Evolutionary conservation across 768 basidiomycete species (phyloP).

Genomic region (Roridomyces roridus): DNA sequence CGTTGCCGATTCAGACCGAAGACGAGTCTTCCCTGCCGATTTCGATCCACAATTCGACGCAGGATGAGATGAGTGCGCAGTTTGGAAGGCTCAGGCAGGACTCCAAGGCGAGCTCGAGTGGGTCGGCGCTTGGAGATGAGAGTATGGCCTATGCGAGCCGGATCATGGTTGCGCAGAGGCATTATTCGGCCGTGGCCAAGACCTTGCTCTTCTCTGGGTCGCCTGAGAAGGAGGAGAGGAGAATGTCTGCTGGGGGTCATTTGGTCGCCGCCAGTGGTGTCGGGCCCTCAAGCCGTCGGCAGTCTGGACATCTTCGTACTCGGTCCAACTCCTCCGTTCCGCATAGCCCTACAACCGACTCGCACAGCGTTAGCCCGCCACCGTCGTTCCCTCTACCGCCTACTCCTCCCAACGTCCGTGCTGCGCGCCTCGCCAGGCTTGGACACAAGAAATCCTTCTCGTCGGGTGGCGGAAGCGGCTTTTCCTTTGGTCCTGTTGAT

Average conservation of each 20-base stretch:
- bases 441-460: constrained; percentile 69
- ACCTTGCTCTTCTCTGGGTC: constrained; percentile 63
- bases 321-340: constrained; percentile 61
- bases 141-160: constrained; percentile 55
- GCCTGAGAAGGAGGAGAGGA: constrained; percentile 51
- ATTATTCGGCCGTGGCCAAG: constrained; percentile 74
- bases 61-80: constrained; percentile 62
- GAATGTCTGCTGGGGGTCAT: constrained; percentile 37
- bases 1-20: constrained; percentile 64
- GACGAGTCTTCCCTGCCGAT: constrained; percentile 47
- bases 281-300: constrained; percentile 35
- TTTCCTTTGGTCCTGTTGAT: constrained; percentile 63
- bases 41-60: constrained; percentile 56
- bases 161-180: constrained; percentile 77
- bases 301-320: constrained; percentile 61
- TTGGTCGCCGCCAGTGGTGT: constrained; percentile 45
- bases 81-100: constrained; percentile 57
- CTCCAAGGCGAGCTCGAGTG: constrained; percentile 62
- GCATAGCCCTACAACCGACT: constrained; percentile 42
- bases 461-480: too few relatives aligned
- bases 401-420: constrained; percentile 71
- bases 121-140: constrained; percentile 54
- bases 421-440: constrained; percentile 59
- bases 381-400: constrained; percentile 75
- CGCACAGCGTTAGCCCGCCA: constrained; percentile 55